Evolutionary conservation across 1,139 yeast genomes (phyloP).

Genomic region (Yamadazyma conglobata): DNA sequence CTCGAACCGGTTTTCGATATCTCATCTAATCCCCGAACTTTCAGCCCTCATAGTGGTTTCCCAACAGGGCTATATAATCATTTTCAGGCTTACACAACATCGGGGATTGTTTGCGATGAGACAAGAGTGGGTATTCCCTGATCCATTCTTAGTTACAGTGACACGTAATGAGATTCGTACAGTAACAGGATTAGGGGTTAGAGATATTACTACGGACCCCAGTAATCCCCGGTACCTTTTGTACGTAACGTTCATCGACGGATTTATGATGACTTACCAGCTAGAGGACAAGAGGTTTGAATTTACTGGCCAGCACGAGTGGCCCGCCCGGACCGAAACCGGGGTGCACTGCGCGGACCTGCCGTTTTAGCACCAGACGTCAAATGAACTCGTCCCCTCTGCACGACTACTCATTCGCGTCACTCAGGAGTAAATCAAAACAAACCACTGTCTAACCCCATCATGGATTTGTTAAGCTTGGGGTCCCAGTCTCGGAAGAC

Average conservation of each 20-base stretch:
- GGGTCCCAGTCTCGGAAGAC: slow-evolving; percentile 60
- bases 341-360: no score
- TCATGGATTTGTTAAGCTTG: slow-evolving; percentile 49
- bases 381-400: no score
- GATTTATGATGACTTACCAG: slow-evolving; percentile 27
- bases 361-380: no score
- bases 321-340: no score
- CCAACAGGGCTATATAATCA: slow-evolving; percentile 56
- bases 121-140: slow-evolving; percentile 57
- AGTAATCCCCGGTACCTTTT: slow-evolving; percentile 21
- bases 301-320: no score
- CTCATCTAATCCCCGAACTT: slow-evolving; percentile 50
- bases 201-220: slow-evolving; percentile 17
- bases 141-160: slow-evolving; percentile 26
- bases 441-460: neutral
- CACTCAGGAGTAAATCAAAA: slow-evolving; percentile 4
- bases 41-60: slow-evolving; percentile 52
- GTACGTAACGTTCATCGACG: slow-evolving; percentile 33
- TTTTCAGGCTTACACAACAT: slow-evolving; percentile 54
- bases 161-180: slow-evolving; percentile 30
- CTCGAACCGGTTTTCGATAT: slow-evolving; percentile 53
- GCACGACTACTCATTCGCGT: no score
- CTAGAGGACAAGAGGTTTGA: no score
- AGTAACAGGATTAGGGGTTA: slow-evolving; percentile 28
- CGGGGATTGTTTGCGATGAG: slow-evolving; percentile 58